Conservation (phyloP, 768 basidiomycete species). For the Hypsizygus marmoreus region DNA sequence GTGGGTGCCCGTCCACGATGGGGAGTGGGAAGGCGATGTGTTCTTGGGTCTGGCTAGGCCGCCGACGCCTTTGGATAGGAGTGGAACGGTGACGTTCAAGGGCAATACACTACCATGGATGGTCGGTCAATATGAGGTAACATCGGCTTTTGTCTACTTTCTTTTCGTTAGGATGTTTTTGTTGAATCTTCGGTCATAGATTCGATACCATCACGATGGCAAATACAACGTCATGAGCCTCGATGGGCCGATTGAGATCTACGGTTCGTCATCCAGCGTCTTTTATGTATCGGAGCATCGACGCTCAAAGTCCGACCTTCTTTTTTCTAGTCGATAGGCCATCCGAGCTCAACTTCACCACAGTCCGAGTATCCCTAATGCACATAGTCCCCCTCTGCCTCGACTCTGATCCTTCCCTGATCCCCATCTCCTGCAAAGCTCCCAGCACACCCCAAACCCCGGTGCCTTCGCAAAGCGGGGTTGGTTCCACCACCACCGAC, state of each 20-base stretch:
- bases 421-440: conserved; percentile 68
- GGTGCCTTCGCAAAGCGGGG: no score
- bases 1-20: conserved; percentile 90
- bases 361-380: conserved; percentile 67
- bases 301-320: conserved; percentile 15
- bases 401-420: conserved; percentile 80
- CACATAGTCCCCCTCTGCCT: conserved; percentile 84
- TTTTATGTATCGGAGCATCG: conserved; percentile 7
- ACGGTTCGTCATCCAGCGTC: conserved; percentile 54
- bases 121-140: conserved; percentile 83
- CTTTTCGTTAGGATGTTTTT: not conserved
- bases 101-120: conserved; percentile 85
- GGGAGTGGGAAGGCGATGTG: conserved; percentile 92
- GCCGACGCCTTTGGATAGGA: conserved; percentile 43
- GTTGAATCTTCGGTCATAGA: conserved; percentile 33
- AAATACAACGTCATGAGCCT: conserved; percentile 94
- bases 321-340: conserved; percentile 66
- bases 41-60: conserved; percentile 51
- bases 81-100: conserved; percentile 73
- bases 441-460: conserved; percentile 28
- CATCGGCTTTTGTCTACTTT: conserved; percentile 10
- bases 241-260: conserved; percentile 86
- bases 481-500: not conserved
- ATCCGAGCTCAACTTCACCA: conserved; percentile 56
- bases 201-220: conserved; percentile 94